Evolutionary conservation across 495 filamentous ascomycete genomes (phyloP).

Genomic region (Xylaria scruposa): DNA sequence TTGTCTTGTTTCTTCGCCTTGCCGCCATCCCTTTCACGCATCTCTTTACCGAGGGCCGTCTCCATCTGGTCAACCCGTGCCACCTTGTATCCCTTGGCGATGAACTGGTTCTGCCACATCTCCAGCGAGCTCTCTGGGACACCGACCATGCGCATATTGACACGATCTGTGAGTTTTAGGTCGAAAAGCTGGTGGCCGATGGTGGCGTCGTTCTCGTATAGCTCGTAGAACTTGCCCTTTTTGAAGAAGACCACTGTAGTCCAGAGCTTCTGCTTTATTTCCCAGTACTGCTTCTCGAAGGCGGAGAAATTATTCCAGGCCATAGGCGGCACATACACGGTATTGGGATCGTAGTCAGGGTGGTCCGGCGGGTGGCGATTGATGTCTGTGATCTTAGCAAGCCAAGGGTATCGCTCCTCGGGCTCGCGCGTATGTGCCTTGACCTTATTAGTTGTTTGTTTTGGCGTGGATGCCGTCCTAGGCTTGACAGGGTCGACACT

Average conservation of each 20-base stretch:
- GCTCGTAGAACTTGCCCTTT: slow-evolving; percentile 99
- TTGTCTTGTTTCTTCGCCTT: slow-evolving; percentile 76
- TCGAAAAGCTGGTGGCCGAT: slow-evolving; percentile 98
- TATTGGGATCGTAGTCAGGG: slow-evolving; percentile 91
- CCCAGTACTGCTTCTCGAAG: slow-evolving; percentile 99
- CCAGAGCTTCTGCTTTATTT: slow-evolving; percentile 98
- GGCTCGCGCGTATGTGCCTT: slow-evolving; percentile 81
- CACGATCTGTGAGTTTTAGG: slow-evolving; percentile 94
- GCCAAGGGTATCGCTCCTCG: slow-evolving; percentile 84
- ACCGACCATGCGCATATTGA: slow-evolving; percentile 99
- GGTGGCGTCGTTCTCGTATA: slow-evolving; percentile 98
- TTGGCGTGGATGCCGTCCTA: slow-evolving; percentile 51
- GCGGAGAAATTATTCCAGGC: slow-evolving; percentile 83
- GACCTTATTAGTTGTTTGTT: slow-evolving; percentile 64
- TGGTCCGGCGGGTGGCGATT: slow-evolving; percentile 81
- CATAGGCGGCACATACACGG: slow-evolving; percentile 81
- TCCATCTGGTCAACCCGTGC: slow-evolving; percentile 96
- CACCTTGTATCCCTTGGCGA: slow-evolving; percentile 94
- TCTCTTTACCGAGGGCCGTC: slow-evolving; percentile 94
- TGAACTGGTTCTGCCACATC: slow-evolving; percentile 93
- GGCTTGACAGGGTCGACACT: slow-evolving; percentile 65
- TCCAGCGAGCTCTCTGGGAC: slow-evolving; percentile 90
- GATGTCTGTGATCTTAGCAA: slow-evolving; percentile 82
- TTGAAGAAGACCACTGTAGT: slow-evolving; percentile 99
- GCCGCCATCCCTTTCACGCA: slow-evolving; percentile 82